Evolutionary conservation across 140 eudicot genomes (phyloP), one percentile per base, ranked within the genome.

Genomic region (Stevia rebaudiana): DNA sequence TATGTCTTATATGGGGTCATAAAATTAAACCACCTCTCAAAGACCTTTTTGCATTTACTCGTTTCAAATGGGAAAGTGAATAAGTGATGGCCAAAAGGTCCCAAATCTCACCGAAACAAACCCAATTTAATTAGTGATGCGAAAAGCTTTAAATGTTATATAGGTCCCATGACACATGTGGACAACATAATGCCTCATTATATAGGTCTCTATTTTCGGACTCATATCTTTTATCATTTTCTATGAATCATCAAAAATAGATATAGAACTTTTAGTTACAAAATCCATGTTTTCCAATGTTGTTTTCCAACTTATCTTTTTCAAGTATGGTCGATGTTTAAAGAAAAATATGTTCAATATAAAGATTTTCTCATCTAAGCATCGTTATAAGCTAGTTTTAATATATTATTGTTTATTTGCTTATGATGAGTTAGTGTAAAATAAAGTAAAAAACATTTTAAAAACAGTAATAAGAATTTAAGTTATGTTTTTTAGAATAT

Each of bases 31-130:
- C 50, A 35, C 17, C 54, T 49, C 46, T 30, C 16, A 6, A 21
- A 23, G 2, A 19, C 76, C 79, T 67, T 74, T 67, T 47, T 58
- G 79, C 73, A 74, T 67, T 74, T 48, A 74, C 37, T 47, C 42
- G 5, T 3, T 46, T 44, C 50, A n/a, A 4, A 43, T 31, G 11
- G 61, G 61, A 65, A 49, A 47, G 12, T 40, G 3, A 17, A 16
- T 46, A 16, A 46, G 54, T 52, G 28, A 63, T 51, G 44, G 59
- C 43, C 60, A 64, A 53, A 72, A 72, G 49, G 47, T 48, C 49
- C 62, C 28, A 25, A 23, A 18, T 24, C 59, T 46, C 61, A 61
- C 76, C 60, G 19, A 61, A 41, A 28, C 57, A 21, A 41, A 23
- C 53, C 70, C 70, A 56, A 48, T 10, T 71, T 16, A 48, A 49